Evolutionary conservation across 371 early-diverging fungal species (phyloP), one percentile per base, ranked within the genome.

Genomic region (Lichtheimia hyalospora): DNA sequence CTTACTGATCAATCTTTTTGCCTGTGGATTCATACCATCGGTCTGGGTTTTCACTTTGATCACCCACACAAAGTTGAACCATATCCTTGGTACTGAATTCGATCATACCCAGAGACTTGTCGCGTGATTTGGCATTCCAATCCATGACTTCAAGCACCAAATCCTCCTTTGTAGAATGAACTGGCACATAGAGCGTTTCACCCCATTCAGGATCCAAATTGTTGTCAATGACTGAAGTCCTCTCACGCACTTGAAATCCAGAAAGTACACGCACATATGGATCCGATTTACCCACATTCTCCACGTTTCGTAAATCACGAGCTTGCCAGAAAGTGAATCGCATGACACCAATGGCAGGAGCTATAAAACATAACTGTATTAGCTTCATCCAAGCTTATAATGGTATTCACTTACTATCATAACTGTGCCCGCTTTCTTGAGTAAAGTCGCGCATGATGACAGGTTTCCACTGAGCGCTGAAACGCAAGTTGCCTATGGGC

Each of bases 131-230:
- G 25, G 84, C 75, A 59, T 89, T 88, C 67, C 72, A 88, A 70
- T 94, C 94, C 68, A 88, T 83, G 44, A 92, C 71, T 64, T 94
- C 92, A 49, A 94, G 71, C 7, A 83, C 81, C 18, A 94, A 65
- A 27, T 77, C 58, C 54, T 93, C 91, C 55, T 78, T 83, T 8
- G 87, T 63, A 0, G 84, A 79, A 51, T 85, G 88, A 27, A 92
- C 78, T 1, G 89, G 81, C 7, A 94, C 70, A 57, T 88, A 90
- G 56, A 85, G 84, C 8, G 85, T 81, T 62, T 94, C 92, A 59
- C 95, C 89, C 94, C 95, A 97, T 54, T 87, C 85, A 0, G 96
- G 97, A 57, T 89, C 84, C 52, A 90, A 66, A 52, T 87, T 88
- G 57, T 83, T 83, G 27, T 84, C 78, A 52, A 93, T 83, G 24